Base-by-base conservation (phyloP, 2,329 filamentous ascomycete species). In the Cordyceps cateniannulata region DNA sequence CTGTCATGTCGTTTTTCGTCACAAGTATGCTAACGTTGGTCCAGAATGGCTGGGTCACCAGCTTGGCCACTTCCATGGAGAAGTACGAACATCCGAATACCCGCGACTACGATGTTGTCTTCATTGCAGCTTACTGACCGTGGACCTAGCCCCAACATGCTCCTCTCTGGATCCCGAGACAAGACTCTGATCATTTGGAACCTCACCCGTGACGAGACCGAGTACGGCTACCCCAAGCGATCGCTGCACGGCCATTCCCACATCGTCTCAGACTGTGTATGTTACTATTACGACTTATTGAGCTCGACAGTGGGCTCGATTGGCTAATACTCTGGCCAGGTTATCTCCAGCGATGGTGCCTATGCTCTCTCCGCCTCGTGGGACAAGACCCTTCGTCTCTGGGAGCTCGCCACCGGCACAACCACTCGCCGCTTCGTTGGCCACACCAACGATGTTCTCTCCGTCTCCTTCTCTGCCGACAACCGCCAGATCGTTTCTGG, bases 171-270 rank as follows among this genome's bases (percentile, higher is more conserved):
- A 75, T 91, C 87, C 77, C 92, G 95, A 83, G 95, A 99, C 87
- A 97, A 98, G 90, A 91, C 90, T 71, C 85, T 99, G 79, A 99
- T 99, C 84, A 96, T 99, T 87, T 99, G 95, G 95, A 96, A 97
- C 87, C 86, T 99, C 75, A 98, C 95, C 80, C 93, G 95, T 81
- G 93, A 98, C 81, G 95, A 98, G 84, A 87, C 88, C 78, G 89
- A 91, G 77, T 99, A 98, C 86, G 95, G 95, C 73, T 96, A 96
- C 86, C 95, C 95, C 76, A 98, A 99, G 88, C 89, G 95, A 82
- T 96, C 91, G 77, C 92, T 99, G 71, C 89, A 96, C 83, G 95
- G 95, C 76, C 95, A 99, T 87, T 97, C 93, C 68, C 95, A 99
- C 89, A 99, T 99, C 79, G 93, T 99, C 77, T 98, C 95, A 79